These are phyloP conservation scores for Collybia sordida DNA, from an alignment of 768 basidiomycete genomes.

Conservation along the genomic window DNA sequence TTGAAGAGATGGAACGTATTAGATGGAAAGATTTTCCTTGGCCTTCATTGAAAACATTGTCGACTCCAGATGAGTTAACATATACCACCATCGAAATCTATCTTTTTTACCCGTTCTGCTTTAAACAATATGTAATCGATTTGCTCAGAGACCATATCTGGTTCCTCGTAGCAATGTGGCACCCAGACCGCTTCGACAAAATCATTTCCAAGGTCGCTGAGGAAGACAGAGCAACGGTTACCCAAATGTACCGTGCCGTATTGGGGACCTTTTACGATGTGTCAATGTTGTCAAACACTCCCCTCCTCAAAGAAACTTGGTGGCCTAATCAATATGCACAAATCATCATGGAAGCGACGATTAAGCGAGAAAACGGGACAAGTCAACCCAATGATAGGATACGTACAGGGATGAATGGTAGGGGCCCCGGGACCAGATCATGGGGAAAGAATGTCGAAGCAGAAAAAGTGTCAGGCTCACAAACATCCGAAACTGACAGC, in stretches of 20 bases:
- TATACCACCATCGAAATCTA: slow-evolving; percentile 56
- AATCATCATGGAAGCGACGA: no score
- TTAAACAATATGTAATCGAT: slow-evolving; percentile 52
- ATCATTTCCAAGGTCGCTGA: slow-evolving; percentile 62
- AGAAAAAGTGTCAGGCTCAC: no score
- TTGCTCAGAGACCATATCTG: slow-evolving; percentile 71
- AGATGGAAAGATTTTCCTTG: slow-evolving; percentile 73
- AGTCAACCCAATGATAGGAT: no score
- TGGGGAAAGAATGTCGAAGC: no score
- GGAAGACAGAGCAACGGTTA: slow-evolving; percentile 62
- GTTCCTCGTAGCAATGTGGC: slow-evolving; percentile 75
- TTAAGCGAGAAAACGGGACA: no score
- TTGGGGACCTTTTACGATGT: slow-evolving; percentile 72
- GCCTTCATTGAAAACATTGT: slow-evolving; percentile 64
- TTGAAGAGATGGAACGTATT: slow-evolving; percentile 41
- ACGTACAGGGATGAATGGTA: no score
- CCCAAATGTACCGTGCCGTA: slow-evolving; percentile 68
- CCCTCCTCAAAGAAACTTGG: no score
- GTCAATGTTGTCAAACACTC: slow-evolving; percentile 46
- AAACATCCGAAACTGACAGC: no score
- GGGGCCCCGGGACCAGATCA: no score
- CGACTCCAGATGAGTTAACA: slow-evolving; percentile 60
- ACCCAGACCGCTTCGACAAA: slow-evolving; percentile 82
- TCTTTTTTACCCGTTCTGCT: slow-evolving; percentile 44
- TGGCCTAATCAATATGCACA: no score